These are phyloP conservation scores for Sporothrix phasma DNA, from an alignment of 2,329 filamentous ascomycete genomes.

Conservation along the genomic window DNA sequence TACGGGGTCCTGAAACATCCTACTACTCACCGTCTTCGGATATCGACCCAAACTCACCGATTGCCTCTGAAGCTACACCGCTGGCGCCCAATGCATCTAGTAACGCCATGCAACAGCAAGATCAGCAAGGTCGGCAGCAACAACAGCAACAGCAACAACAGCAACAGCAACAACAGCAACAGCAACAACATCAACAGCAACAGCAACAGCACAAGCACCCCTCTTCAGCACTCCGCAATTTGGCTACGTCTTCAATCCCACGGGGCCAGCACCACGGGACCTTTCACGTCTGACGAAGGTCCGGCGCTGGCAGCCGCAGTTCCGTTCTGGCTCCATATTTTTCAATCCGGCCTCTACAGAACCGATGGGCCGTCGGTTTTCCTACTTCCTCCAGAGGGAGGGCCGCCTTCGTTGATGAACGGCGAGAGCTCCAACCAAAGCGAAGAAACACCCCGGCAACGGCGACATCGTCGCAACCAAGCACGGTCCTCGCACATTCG, in stretches of 20 bases:
- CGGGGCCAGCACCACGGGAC: conserved; percentile 36
- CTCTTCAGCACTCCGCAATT: conserved; percentile 45
- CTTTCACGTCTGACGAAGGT: conserved; percentile 23
- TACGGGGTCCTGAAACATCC: conserved; percentile 23
- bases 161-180: conserved; percentile 21
- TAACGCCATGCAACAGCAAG: conserved; percentile 19
- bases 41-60: conserved; percentile 39
- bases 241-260: conserved; percentile 46
- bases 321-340: conserved; percentile 59
- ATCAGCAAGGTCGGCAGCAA: conserved; percentile 18
- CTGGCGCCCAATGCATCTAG: conserved; percentile 19
- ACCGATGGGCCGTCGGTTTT: conserved; percentile 47
- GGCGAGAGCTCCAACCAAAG: conserved; percentile 22
- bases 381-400: conserved; percentile 51
- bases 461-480: background rate
- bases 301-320: conserved; percentile 34
- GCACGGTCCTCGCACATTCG: conserved; percentile 18
- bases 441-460: conserved; percentile 28
- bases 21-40: conserved; percentile 39
- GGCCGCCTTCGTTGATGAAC: conserved; percentile 22
- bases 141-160: conserved; percentile 25
- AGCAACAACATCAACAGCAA: conserved; percentile 22
- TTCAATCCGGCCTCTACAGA: conserved; percentile 46
- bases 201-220: no score
- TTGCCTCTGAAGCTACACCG: conserved; percentile 31